These are phyloP conservation scores for Besnoitia besnoiti DNA, from an alignment of 169 alveolate species.

Conservation along the genomic window DNA sequence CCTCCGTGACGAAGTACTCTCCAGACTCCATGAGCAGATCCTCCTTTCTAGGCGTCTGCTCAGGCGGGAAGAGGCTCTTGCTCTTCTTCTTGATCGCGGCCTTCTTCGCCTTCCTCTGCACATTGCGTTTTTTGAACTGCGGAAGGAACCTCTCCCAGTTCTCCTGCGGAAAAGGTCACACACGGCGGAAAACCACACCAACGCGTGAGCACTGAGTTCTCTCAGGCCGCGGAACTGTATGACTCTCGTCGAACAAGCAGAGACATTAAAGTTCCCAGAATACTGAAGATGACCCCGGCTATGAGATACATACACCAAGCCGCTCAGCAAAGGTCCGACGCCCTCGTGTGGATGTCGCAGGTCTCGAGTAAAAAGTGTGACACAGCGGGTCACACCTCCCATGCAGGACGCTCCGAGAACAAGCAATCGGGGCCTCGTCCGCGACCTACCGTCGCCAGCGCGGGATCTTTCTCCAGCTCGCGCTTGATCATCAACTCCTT, in stretches of 20 bases:
- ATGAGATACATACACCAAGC: not conserved
- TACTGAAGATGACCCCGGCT: too few relatives aligned
- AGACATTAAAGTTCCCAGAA: too few relatives aligned
- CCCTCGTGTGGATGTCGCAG: too few relatives aligned
- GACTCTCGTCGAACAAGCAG: too few relatives aligned
- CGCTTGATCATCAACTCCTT: constrained; percentile 98
- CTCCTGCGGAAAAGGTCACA: constrained; percentile 77
- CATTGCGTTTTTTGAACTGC: constrained; percentile 96
- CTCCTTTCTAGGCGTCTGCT: constrained; percentile 96
- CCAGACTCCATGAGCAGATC: constrained; percentile 97
- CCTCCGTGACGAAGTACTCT: constrained; percentile 93
- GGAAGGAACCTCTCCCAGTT: constrained; percentile 99
- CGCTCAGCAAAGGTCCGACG: not conserved
- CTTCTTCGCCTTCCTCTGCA: constrained; percentile 84
- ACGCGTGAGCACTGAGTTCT: too few relatives aligned
- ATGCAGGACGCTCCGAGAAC: too few relatives aligned
- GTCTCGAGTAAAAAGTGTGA: too few relatives aligned
- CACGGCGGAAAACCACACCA: too few relatives aligned
- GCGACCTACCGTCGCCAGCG: constrained; percentile 81
- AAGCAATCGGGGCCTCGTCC: too few relatives aligned
- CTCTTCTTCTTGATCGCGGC: constrained; percentile 79
- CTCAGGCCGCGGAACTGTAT: too few relatives aligned
- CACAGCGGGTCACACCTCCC: not conserved
- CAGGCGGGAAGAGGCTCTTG: constrained; percentile 95
- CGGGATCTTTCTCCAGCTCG: constrained; percentile 96